Conservation (phyloP, 2,329 filamentous ascomycete genomes). For the Colletotrichum sp. region DNA sequence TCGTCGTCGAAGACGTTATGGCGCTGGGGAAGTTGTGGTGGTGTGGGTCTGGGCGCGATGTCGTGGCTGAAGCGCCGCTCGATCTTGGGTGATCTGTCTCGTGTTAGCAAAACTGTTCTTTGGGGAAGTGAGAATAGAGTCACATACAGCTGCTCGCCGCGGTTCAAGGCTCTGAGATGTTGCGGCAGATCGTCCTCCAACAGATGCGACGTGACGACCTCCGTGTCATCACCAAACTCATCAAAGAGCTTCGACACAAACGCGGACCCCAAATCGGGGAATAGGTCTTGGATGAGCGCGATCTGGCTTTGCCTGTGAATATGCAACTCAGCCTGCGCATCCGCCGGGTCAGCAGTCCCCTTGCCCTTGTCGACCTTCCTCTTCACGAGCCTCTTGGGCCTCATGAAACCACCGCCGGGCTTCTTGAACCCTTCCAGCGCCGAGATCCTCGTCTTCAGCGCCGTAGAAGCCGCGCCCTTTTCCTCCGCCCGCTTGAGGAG, state of each 20-base stretch:
- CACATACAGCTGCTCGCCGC: conserved; percentile 66
- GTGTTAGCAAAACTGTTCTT: background rate
- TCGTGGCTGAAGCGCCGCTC: conserved; percentile 30
- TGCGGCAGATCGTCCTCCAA: conserved; percentile 78
- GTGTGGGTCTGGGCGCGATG: conserved; percentile 66
- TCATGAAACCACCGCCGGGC: conserved; percentile 52
- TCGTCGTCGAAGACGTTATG: conserved; percentile 83
- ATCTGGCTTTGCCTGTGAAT: conserved; percentile 85
- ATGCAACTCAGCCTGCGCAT: conserved; percentile 61
- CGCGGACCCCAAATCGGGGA: conserved; percentile 82
- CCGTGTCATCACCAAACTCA: conserved; percentile 77
- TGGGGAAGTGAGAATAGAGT: too few species aligned
- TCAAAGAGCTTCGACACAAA: conserved; percentile 83
- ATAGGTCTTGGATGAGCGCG: conserved; percentile 90
- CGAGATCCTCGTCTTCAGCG: conserved; percentile 65
- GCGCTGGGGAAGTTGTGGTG: conserved; percentile 58
- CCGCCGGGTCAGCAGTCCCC: conserved; percentile 40
- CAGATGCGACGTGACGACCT: conserved; percentile 81
- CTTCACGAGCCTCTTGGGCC: conserved; percentile 55
- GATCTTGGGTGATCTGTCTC: conserved; percentile 22
- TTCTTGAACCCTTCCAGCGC: conserved; percentile 66
- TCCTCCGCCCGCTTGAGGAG: conserved; percentile 60
- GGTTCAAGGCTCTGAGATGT: conserved; percentile 69
- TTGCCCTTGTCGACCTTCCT: conserved; percentile 73
- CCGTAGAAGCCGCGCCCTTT: conserved; percentile 53